Evolutionary conservation across 495 filamentous ascomycete species (phyloP), one percentile per base, ranked within the genome.

Genomic region (Hypoxylon lienhwacheense): DNA sequence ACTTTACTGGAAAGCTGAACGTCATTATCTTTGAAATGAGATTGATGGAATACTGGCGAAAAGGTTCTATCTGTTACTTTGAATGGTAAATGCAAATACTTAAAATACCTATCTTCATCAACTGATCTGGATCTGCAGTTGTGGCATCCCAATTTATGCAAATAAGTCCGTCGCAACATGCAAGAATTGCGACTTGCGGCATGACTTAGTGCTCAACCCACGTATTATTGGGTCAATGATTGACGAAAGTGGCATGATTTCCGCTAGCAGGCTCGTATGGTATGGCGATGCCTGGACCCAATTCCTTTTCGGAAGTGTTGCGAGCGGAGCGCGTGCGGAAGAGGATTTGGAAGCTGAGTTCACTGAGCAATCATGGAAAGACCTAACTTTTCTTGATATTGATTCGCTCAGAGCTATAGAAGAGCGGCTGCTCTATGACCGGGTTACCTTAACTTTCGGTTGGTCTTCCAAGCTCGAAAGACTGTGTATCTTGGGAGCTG

Each of bases 1-100:
- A 64, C 17, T 83, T 85, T 65, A 79, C 74, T 7, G 84, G 82
- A 19, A 85, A 79, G 52, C 66, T 87, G 44, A 83, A 74, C 58
- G 68, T 85, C 2, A 57, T 82, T 4, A 73, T 86, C 20, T 65
- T 77, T 10, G 79, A 81, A 28, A 69, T 82, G 58, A 76, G 76
- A 32, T 66, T 86, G 22, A 63, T 74, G 29, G 62, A 70, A 11
- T 61, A 72, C 40, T 70, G 70, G 53, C 69, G 73, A 11, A 73
- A 77, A 12, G 64, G 65, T 20, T 79, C 72, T 65, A 73, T 82
- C 7, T 76, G 83, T 63, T 78, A 75, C 48, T 70, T 66, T 7
- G 78, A 84, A 67, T 86, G 84, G 81, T 81, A 64, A 51, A 66
- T 56, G 7, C n/a, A 26, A 17, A 7, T 7, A 8, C n/a, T 8